phyloP scores from a whole-genome alignment of 2,329 filamentous ascomycete species.

The Diplocarpon mali region DNA sequence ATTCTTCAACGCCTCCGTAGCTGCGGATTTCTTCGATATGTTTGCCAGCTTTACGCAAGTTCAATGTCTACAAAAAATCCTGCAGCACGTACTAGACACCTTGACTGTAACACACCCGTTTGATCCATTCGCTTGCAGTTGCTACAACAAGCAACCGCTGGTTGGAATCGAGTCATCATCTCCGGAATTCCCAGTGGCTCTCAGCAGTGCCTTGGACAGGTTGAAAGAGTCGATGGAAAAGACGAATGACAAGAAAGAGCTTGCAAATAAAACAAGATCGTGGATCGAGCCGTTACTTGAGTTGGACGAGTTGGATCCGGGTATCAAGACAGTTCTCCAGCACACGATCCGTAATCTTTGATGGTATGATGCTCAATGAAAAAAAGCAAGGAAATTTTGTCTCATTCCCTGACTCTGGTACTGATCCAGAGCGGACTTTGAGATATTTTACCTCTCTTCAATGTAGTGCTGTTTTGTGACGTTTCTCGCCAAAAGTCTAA shows the following conservation, averaged over 20 bases:
- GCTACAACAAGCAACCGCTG: constrained; percentile 60
- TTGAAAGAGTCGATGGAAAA: constrained; percentile 43
- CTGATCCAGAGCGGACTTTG: too few relatives aligned
- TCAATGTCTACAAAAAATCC: constrained; percentile 52
- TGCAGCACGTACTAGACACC: constrained; percentile 60
- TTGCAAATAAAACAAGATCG: constrained; percentile 37
- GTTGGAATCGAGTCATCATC: constrained; percentile 52
- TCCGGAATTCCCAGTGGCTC: constrained; percentile 59
- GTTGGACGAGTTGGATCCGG: constrained; percentile 41
- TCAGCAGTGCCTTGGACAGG: constrained; percentile 53
- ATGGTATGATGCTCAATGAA: background rate
- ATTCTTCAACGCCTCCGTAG: constrained; percentile 53
- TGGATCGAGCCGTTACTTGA: constrained; percentile 46
- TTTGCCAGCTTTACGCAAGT: constrained; percentile 59
- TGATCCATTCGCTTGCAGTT: constrained; percentile 54
- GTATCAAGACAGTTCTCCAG: constrained; percentile 43
- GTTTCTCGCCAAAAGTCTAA: too few relatives aligned
- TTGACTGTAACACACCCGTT: constrained; percentile 50
- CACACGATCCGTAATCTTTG: constrained; percentile 30
- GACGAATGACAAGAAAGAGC: constrained; percentile 33
- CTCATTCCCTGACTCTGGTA: too few relatives aligned
- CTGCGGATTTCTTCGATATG: constrained; percentile 70
- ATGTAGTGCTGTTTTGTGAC: too few relatives aligned
- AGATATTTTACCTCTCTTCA: too few relatives aligned
- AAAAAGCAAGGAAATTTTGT: background rate